Evolutionary conservation across 2,329 filamentous ascomycete species (phyloP).

Genomic region (Bipolaris oryzae): DNA sequence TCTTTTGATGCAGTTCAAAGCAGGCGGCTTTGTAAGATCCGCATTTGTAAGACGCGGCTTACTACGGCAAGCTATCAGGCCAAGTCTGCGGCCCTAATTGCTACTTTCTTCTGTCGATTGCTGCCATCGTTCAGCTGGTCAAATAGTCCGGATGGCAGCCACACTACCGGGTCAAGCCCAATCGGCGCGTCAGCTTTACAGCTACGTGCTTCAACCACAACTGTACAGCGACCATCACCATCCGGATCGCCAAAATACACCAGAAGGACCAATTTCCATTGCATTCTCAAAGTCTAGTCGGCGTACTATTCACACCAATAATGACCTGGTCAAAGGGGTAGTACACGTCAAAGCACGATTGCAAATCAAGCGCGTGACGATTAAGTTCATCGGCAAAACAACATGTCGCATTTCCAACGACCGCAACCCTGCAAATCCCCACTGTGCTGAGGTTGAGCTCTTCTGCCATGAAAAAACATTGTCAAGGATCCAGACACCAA

Average conservation of each 20-base stretch:
- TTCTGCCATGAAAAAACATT: slow-evolving; percentile 21
- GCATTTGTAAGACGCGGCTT: slow-evolving; percentile 1
- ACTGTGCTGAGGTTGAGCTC: slow-evolving; percentile 17
- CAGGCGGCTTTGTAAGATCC: slow-evolving; percentile 1
- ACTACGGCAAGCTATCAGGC: not conserved
- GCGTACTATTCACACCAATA: slow-evolving; percentile 28
- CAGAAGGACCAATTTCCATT: slow-evolving; percentile 23
- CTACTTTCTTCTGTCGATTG: not conserved
- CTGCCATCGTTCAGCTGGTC: not conserved
- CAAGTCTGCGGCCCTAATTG: not conserved
- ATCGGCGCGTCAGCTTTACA: slow-evolving; percentile 23
- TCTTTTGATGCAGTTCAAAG: not conserved
- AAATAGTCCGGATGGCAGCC: slow-evolving; percentile 6
- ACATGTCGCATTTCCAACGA: slow-evolving; percentile 25
- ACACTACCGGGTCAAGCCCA: slow-evolving; percentile 8
- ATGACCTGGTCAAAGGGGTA: slow-evolving; percentile 27
- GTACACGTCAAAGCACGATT: slow-evolving; percentile 22
- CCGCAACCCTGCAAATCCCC: slow-evolving; percentile 20
- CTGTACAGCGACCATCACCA: slow-evolving; percentile 28
- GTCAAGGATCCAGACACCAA: slow-evolving; percentile 13
- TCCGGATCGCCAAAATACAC: slow-evolving; percentile 23
- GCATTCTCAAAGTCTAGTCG: slow-evolving; percentile 24
- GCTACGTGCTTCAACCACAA: slow-evolving; percentile 22
- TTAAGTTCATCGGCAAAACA: slow-evolving; percentile 25
- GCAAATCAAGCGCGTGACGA: slow-evolving; percentile 21